Conservation (phyloP, 228 moss, liverwort and hornwort genomes). For the Sphagnum magellanicum region DNA sequence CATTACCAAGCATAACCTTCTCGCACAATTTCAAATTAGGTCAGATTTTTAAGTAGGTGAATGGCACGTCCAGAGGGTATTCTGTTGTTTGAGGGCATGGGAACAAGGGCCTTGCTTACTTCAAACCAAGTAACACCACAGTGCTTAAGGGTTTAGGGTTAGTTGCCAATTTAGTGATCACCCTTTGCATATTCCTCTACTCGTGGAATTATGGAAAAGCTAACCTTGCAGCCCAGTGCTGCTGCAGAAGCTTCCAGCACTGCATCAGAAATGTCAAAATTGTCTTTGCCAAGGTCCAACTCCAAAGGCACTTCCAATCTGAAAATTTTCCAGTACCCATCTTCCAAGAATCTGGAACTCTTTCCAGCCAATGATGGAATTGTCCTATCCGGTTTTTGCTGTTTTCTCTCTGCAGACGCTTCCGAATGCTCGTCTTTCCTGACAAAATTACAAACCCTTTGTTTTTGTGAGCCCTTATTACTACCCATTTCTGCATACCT, state of each 20-base stretch:
- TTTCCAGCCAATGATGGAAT: no score
- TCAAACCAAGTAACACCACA: neutral
- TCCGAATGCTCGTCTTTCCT: no score
- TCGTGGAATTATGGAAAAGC: neutral
- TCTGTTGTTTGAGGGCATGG: no score
- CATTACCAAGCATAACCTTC: no score
- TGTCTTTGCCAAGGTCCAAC: constrained; percentile 71
- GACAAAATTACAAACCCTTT: no score
- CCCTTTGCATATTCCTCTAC: neutral
- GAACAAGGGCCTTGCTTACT: neutral
- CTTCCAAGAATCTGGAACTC: constrained; percentile 1
- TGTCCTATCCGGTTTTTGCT: no score
- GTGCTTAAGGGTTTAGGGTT: neutral
- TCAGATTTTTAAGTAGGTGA: no score
- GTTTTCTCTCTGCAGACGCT: no score
- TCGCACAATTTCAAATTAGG: no score
- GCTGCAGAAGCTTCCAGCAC: constrained; percentile 60
- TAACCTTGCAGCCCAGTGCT: constrained; percentile 56
- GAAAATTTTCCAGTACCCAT: constrained; percentile 62
- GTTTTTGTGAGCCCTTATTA: no score
- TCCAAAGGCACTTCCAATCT: constrained; percentile 71
- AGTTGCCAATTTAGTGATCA: neutral
- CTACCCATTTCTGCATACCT: no score
- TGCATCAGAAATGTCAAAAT: constrained; percentile 57
- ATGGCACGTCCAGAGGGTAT: no score